These are phyloP conservation scores for Metschnikowia similis DNA, from an alignment of 805 yeast genomes.

Conservation along the genomic window DNA sequence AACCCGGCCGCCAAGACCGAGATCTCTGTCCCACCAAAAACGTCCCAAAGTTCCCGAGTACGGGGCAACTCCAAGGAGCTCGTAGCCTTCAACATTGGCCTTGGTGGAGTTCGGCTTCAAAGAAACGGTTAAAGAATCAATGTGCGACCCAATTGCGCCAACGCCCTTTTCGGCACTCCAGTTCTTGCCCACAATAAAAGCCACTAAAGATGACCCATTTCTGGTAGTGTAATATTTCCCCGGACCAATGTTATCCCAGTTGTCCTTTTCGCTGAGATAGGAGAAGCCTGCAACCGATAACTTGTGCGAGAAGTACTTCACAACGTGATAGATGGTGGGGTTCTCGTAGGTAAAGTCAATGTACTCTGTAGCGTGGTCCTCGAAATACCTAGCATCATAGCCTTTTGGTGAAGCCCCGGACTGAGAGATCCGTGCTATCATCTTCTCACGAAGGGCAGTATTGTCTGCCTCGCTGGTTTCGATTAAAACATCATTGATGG, in stretches of 20 bases:
- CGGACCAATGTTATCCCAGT: slow-evolving; percentile 44
- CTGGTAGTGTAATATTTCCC: slow-evolving; percentile 67
- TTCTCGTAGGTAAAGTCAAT: slow-evolving; percentile 65
- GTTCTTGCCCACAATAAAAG: slow-evolving; percentile 62
- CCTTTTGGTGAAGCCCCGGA: slow-evolving; percentile 1
- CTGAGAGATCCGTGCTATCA: slow-evolving; percentile 7
- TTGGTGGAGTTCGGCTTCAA: slow-evolving; percentile 72
- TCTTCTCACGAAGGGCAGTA: slow-evolving; percentile 8
- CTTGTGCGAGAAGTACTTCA: slow-evolving; percentile 44
- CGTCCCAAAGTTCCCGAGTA: slow-evolving; percentile 67
- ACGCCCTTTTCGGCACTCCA: slow-evolving; percentile 66
- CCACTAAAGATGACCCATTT: slow-evolving; percentile 63
- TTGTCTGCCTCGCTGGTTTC: slow-evolving; percentile 6
- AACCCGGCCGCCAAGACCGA: slow-evolving; percentile 79
- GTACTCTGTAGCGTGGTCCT: slow-evolving; percentile 43
- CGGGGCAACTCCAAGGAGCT: slow-evolving; percentile 77
- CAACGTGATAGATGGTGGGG: slow-evolving; percentile 77
- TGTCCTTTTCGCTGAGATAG: slow-evolving; percentile 58
- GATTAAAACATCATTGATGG: slow-evolving; percentile 10
- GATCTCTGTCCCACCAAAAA: slow-evolving; percentile 81
- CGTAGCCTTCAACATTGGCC: slow-evolving; percentile 64
- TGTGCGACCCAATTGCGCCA: slow-evolving; percentile 70
- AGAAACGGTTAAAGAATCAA: slow-evolving; percentile 64
- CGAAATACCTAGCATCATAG: slow-evolving; percentile 20
- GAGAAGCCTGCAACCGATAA: slow-evolving; percentile 59